Conservation (phyloP, 805 yeast species). For the Wickerhamiella domercqiae region DNA sequence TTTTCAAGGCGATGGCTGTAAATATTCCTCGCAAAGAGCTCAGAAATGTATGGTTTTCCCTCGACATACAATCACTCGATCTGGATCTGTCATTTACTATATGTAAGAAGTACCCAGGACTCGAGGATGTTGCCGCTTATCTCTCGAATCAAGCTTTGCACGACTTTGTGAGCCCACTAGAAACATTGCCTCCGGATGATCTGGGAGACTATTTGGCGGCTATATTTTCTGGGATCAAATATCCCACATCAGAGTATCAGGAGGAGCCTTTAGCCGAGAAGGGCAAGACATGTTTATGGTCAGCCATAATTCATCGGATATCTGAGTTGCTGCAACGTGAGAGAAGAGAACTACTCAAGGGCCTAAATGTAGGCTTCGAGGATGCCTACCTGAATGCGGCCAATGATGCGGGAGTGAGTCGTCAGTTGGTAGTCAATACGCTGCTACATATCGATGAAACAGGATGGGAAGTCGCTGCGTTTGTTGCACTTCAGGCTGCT, state of each 20-base stretch:
- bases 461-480: conserved; percentile 38
- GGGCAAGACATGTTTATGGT: conserved; percentile 40
- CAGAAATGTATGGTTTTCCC: conserved; percentile 51
- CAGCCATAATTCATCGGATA: conserved; percentile 38
- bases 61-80: conserved; percentile 57
- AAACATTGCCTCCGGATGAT: conserved; percentile 4
- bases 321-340: conserved; percentile 4
- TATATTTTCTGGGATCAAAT: conserved; percentile 60
- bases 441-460: conserved; percentile 40
- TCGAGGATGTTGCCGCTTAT: conserved; percentile 50
- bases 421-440: conserved; percentile 69
- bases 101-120: conserved; percentile 38
- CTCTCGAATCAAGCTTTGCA: conserved; percentile 55
- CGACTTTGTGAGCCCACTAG: conserved; percentile 38
- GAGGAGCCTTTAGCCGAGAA: conserved; percentile 8
- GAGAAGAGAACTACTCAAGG: conserved; percentile 36
- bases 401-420: conserved; percentile 30
- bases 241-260: conserved; percentile 48
- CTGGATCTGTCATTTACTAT: conserved; percentile 57
- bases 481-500: conserved; percentile 65
- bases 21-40: conserved; percentile 32
- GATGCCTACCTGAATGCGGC: conserved; percentile 60
- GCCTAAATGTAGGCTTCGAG: conserved; percentile 72
- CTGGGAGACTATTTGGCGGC: conserved; percentile 43
- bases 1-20: conserved; percentile 47